These are phyloP conservation scores for Alternaria sp. DNA, from an alignment of 2,329 filamentous ascomycete genomes.

Conservation along the genomic window DNA sequence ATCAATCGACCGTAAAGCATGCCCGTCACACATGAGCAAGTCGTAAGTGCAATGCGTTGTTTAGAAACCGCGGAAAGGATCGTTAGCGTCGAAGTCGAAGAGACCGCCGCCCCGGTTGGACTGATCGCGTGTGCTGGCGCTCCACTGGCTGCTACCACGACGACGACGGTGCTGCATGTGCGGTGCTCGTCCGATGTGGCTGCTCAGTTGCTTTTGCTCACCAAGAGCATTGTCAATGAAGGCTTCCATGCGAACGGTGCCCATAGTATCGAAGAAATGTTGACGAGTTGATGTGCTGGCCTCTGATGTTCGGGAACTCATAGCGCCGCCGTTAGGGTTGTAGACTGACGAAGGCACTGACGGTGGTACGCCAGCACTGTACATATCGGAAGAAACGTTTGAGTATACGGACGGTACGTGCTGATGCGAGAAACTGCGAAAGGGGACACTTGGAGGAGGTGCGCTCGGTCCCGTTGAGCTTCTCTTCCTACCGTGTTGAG, in stretches of 20 bases:
- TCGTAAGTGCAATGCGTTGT: constrained; percentile 16
- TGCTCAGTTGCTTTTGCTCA: constrained; percentile 29
- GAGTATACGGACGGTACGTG: constrained; percentile 53
- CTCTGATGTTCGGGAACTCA: constrained; percentile 63
- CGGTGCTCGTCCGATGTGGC: constrained; percentile 28
- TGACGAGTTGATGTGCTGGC: constrained; percentile 58
- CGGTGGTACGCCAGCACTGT: constrained; percentile 44
- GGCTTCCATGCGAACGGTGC: constrained; percentile 95
- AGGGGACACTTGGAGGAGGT: constrained; percentile 70
- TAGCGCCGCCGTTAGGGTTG: constrained; percentile 49
- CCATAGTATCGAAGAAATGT: constrained; percentile 83
- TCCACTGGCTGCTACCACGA: constrained; percentile 50
- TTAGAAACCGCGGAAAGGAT: constrained; percentile 51
- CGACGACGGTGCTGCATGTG: constrained; percentile 40
- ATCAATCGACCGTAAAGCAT: constrained; percentile 20
- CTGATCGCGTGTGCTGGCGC: constrained; percentile 44
- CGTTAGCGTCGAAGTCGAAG: constrained; percentile 46
- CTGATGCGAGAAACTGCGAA: constrained; percentile 76
- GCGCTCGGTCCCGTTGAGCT: constrained; percentile 86
- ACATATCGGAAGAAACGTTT: constrained; percentile 51
- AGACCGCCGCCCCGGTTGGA: constrained; percentile 39
- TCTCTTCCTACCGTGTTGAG: constrained; percentile 79
- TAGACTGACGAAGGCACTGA: constrained; percentile 52
- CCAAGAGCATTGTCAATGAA: constrained; percentile 72
- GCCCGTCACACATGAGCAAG: constrained; percentile 20